Conservation (phyloP, 768 basidiomycete species). For the Psilocybe tampanensis region DNA sequence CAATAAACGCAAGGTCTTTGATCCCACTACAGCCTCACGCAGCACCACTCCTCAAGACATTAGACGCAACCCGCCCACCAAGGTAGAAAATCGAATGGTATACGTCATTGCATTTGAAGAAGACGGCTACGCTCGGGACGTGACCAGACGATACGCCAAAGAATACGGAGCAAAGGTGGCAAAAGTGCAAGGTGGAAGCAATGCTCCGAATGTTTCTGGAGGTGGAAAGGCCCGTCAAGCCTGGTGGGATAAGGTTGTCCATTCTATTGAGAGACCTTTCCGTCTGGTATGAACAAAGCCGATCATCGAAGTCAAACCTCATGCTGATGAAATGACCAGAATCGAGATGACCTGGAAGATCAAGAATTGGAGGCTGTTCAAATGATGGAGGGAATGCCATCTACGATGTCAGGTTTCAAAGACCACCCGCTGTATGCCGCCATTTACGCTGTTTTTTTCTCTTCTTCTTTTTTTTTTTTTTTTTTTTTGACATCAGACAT, state of each 20-base stretch:
- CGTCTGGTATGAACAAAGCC: constrained; percentile 61
- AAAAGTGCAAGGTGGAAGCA: constrained; percentile 71
- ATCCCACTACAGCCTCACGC: constrained; percentile 51
- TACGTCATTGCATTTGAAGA: constrained; percentile 96
- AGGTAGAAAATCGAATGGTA: constrained; percentile 78
- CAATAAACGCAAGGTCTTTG: constrained; percentile 80
- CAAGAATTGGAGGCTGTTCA: constrained; percentile 80
- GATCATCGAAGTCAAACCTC: background rate
- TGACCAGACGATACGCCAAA: constrained; percentile 86
- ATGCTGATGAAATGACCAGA: constrained; percentile 37
- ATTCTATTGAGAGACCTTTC: constrained; percentile 71
- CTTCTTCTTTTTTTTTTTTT: background rate
- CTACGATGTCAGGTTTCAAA: constrained; percentile 89
- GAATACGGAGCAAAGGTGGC: constrained; percentile 79
- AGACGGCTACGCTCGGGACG: constrained; percentile 89
- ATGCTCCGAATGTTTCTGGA: constrained; percentile 35
- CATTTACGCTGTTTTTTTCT: background rate
- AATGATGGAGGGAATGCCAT: constrained; percentile 91
- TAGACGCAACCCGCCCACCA: constrained; percentile 27
- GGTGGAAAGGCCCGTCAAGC: constrained; percentile 66
- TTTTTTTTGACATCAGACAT: background rate
- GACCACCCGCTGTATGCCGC: constrained; percentile 82
- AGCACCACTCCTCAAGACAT: constrained; percentile 4
- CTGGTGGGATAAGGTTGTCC: constrained; percentile 85
- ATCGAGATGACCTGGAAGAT: constrained; percentile 92